Conservation (phyloP, 352 stramenopile species). For the Pythium dissotocum region DNA sequence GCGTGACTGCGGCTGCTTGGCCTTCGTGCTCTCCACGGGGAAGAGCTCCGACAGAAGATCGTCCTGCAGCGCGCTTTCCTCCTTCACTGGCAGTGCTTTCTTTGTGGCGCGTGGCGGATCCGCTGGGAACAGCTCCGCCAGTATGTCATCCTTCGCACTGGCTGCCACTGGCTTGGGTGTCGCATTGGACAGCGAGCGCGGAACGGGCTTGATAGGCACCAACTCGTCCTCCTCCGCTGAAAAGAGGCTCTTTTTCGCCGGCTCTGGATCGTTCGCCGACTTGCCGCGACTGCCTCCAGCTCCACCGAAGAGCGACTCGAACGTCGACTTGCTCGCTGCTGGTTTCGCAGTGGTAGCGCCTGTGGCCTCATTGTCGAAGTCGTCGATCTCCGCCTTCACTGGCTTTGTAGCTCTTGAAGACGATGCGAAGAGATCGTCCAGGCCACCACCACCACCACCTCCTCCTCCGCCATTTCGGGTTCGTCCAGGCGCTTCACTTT, state of each 20-base stretch:
- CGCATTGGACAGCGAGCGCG: neutral
- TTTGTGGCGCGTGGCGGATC: conserved; percentile 1
- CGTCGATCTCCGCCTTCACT: neutral
- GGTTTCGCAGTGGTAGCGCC: neutral
- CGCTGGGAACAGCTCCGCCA: conserved; percentile 22
- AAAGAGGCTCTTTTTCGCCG: neutral
- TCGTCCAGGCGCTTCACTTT: neutral
- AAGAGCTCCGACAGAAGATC: conserved; percentile 29
- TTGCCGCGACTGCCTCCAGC: neutral
- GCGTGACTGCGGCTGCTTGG: neutral
- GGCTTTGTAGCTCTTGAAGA: conserved; percentile 15
- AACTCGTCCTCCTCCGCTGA: neutral
- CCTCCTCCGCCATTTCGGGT: neutral
- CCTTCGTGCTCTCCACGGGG: conserved; percentile 7
- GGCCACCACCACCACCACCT: neutral
- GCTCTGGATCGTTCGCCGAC: neutral
- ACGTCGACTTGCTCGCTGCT: conserved; percentile 16
- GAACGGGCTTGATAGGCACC: conserved; percentile 2
- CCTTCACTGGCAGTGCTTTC: conserved; percentile 12
- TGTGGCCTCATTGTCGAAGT: neutral
- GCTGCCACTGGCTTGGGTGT: neutral
- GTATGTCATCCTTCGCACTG: conserved; percentile 19
- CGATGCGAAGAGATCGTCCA: conserved; percentile 26
- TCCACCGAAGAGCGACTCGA: conserved; percentile 28
- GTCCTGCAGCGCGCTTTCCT: conserved; percentile 25